Conservation (phyloP, 2,329 filamentous ascomycete species). For the Trichoderma pleuroti region DNA sequence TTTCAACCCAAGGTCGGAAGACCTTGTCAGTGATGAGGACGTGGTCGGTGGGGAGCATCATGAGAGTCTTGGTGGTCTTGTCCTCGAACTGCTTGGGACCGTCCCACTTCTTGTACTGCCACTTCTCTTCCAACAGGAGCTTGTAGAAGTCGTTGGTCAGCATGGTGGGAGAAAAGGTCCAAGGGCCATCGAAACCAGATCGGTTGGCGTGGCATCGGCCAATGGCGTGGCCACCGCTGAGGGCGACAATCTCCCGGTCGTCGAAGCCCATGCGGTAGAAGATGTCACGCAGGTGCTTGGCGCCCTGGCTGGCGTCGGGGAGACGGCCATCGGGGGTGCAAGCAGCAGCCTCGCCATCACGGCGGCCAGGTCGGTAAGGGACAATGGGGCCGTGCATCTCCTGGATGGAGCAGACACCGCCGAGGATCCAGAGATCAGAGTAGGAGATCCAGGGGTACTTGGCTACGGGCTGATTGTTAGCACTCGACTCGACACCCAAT, state of each 20-base stretch:
- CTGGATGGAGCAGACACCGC: slow-evolving; percentile 80
- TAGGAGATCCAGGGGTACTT: slow-evolving; percentile 95
- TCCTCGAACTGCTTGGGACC: slow-evolving; percentile 88
- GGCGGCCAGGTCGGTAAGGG: slow-evolving; percentile 82
- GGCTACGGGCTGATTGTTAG: slow-evolving; percentile 20
- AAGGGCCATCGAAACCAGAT: slow-evolving; percentile 82
- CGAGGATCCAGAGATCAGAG: slow-evolving; percentile 95
- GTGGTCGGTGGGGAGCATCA: slow-evolving; percentile 97
- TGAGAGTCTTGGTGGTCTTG: slow-evolving; percentile 78
- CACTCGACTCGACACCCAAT: neutral
- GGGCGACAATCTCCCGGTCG: slow-evolving; percentile 92
- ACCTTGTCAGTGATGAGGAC: slow-evolving; percentile 82
- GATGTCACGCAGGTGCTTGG: slow-evolving; percentile 82
- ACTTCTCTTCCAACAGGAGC: slow-evolving; percentile 86
- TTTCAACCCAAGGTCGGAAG: slow-evolving; percentile 75
- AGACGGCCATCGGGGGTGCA: slow-evolving; percentile 92
- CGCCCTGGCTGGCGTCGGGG: slow-evolving; percentile 73
- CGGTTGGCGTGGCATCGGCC: slow-evolving; percentile 88
- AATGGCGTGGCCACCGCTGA: slow-evolving; percentile 79
- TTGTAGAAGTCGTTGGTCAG: slow-evolving; percentile 95
- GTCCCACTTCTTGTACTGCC: slow-evolving; percentile 87
- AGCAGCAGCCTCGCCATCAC: slow-evolving; percentile 72
- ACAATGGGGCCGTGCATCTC: slow-evolving; percentile 90
- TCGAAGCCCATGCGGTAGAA: slow-evolving; percentile 98
- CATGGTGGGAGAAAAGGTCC: slow-evolving; percentile 88